A percentile compares a stretch with the other conserved stretches of the same genome.
These are phyloP conservation scores for Termitomyces sp. DNA, from an alignment of 1,284 basidiomycete species.

Conservation along the genomic window DNA sequence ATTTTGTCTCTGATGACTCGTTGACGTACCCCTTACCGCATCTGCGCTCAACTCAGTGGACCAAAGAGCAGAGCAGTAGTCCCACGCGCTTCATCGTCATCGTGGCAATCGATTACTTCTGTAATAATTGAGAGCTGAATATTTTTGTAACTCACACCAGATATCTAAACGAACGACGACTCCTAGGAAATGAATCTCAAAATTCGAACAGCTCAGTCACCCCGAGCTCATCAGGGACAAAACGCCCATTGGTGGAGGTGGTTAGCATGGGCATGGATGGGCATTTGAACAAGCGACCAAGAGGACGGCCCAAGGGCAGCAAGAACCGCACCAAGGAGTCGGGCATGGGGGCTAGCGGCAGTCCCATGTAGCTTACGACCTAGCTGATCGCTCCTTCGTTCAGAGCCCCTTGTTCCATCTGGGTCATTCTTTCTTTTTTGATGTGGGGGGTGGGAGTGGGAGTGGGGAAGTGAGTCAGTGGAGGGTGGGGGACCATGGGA, in stretches of 20 bases:
- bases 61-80: neutral
- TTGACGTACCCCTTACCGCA: neutral
- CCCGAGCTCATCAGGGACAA: neutral
- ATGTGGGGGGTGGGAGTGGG: neutral
- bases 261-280: neutral
- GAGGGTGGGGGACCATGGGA: neutral
- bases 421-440: neutral
- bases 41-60: neutral
- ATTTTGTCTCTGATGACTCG: neutral
- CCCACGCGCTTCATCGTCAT: neutral
- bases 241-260: constrained; percentile 8
- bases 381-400: neutral
- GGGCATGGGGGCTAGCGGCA: constrained; percentile 1
- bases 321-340: constrained; percentile 31
- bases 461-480: neutral
- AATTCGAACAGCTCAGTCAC: constrained; percentile 5
- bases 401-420: neutral
- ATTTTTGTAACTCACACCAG: constrained; percentile 20
- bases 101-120: neutral
- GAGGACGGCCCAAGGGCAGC: constrained; percentile 44
- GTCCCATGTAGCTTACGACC: constrained; percentile 5
- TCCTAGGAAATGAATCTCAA: constrained; percentile 30
- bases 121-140: neutral
- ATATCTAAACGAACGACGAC: constrained; percentile 41
- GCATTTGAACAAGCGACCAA: constrained; percentile 35